Conservation (phyloP, 345 rosid species). For the Arabidopsis thaliana region TAIR10.1 NC_003075.7:6043501-6044000, state of each 20-base stretch:
- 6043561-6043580: conserved; percentile 81
- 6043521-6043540: not conserved
- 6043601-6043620: conserved; percentile 66
- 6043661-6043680: conserved; percentile 39
- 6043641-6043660: conserved; percentile 46
- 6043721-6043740: not conserved
- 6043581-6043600: conserved; percentile 72
- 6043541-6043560: conserved; percentile 48
- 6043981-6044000: too few relatives aligned
- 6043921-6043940: conserved; percentile 4
- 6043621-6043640: conserved; percentile 50
- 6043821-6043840: conserved; percentile 22
- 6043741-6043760: not conserved
- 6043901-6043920: not conserved
- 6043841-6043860: conserved; percentile 18
- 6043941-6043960: not conserved
- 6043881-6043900: not conserved
- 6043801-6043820: conserved; percentile 75
- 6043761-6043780: conserved; percentile 3
- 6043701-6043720: not conserved
- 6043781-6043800: conserved; percentile 48
- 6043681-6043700: not conserved
- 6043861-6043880: conserved; percentile 21
- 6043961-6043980: not conserved
- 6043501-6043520: not conserved